Percentiles rank a stretch among this genome's conserved stretches.
Conservation (phyloP, 345 rosid genomes). For the Raphanus sativus region DNA sequence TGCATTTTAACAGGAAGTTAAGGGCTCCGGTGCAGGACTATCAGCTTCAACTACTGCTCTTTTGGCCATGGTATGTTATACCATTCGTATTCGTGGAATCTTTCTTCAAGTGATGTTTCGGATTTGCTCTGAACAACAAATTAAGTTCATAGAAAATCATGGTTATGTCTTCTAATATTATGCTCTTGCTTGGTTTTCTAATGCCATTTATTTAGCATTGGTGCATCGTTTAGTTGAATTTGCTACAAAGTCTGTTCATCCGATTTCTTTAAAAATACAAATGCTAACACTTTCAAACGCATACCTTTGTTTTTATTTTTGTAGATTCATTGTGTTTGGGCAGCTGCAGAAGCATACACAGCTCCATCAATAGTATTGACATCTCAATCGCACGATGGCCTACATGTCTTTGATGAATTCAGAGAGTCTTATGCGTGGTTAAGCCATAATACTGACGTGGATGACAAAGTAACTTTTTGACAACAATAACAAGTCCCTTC, state of each 20-base stretch:
- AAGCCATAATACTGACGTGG: conserved; percentile 96
- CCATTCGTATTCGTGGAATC: conserved; percentile 25
- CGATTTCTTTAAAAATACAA: not conserved
- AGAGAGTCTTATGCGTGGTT: conserved; percentile 98
- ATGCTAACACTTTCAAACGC: too few relatives aligned
- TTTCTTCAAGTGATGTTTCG: not conserved
- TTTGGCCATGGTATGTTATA: conserved; percentile 85
- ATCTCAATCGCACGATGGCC: conserved; percentile 69
- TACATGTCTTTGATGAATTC: conserved; percentile 97
- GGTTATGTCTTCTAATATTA: conserved; percentile 2
- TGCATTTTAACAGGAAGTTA: conserved; percentile 65
- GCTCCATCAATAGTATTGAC: conserved; percentile 98
- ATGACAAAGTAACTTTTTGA: conserved; percentile 76
- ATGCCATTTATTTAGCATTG: not conserved
- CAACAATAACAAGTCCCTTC: too few relatives aligned
- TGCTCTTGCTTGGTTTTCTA: conserved; percentile 6
- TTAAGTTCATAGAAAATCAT: not conserved
- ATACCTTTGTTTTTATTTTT: conserved; percentile 25
- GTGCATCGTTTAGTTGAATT: not conserved
- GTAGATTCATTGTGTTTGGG: conserved; percentile 99
- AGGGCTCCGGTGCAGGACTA: conserved; percentile 91
- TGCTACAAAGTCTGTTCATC: not conserved
- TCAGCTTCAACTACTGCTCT: conserved; percentile 90
- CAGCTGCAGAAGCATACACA: conserved; percentile 99
- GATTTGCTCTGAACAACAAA: conserved; percentile 10